These are phyloP conservation scores for fission yeast (Schizosaccharomyces pombe) DNA, from an alignment of 805 yeast genomes.

Conservation along the genomic window DNA sequence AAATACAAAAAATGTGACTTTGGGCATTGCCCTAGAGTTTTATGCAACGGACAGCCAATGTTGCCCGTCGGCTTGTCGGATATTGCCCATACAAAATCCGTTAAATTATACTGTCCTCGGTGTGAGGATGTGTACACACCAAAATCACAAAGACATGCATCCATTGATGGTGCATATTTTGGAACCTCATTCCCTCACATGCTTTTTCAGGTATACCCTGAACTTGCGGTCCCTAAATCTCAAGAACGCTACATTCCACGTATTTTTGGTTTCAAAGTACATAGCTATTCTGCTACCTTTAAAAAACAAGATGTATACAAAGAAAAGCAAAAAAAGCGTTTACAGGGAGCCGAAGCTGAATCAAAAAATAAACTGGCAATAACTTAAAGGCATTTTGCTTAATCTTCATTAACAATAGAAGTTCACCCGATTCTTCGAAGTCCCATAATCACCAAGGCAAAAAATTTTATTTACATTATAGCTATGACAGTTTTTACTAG, in stretches of 20 bases:
- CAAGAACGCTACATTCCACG: constrained; percentile 31
- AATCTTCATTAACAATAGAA: too few species aligned
- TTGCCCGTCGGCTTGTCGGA: constrained; percentile 84
- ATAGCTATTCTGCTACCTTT: constrained; percentile 29
- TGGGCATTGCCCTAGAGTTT: constrained; percentile 76
- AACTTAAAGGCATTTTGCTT: neutral
- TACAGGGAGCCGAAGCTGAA: neutral
- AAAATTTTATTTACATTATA: neutral
- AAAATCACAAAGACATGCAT: constrained; percentile 54
- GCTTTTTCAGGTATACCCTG: constrained; percentile 72
- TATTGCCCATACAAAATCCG: constrained; percentile 76
- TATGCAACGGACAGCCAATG: constrained; percentile 73
- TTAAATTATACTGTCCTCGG: constrained; percentile 78
- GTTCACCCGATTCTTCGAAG: too few species aligned
- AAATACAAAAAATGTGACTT: constrained; percentile 75
- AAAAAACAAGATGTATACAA: neutral
- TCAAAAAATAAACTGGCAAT: neutral
- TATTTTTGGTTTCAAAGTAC: constrained; percentile 68
- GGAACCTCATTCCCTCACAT: constrained; percentile 91
- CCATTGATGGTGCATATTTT: constrained; percentile 89
- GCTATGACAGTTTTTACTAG: neutral
- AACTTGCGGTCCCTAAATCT: constrained; percentile 13
- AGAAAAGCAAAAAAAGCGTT: neutral
- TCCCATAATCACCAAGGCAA: too few species aligned
- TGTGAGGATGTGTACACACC: constrained; percentile 84